Evolutionary conservation across 768 basidiomycete species (phyloP).

Genomic region (Phaffia australis): DNA sequence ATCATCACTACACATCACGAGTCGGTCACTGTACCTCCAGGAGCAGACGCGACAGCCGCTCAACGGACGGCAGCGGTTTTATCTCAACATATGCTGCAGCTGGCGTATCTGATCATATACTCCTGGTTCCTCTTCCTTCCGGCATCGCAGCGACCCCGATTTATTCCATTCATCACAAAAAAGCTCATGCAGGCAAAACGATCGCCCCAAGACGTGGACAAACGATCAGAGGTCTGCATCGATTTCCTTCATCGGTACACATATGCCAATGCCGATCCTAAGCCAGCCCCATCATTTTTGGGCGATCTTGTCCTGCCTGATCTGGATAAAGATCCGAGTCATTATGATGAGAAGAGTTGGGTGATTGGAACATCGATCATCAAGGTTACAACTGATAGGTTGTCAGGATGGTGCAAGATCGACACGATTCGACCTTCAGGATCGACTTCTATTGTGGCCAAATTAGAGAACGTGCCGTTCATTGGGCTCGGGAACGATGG

Average conservation of each 20-base stretch:
- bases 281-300: conserved; percentile 67
- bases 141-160: conserved; percentile 63
- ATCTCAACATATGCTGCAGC: conserved; percentile 77
- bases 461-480: conserved; percentile 78
- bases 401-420: conserved; percentile 81
- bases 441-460: conserved; percentile 68
- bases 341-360: conserved; percentile 60
- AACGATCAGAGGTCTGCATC: conserved; percentile 88
- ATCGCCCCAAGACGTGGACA: conserved; percentile 61
- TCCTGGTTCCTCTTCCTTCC: conserved; percentile 87
- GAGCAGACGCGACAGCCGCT: conserved; percentile 33
- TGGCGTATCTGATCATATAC: conserved; percentile 84
- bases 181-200: conserved; percentile 80
- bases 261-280: conserved; percentile 84
- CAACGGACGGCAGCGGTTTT: conserved; percentile 48
- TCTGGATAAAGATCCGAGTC: conserved; percentile 30
- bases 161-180: conserved; percentile 74
- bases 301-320: conserved; percentile 63
- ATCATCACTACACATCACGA: conserved; percentile 76
- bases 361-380: conserved; percentile 70
- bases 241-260: conserved; percentile 95
- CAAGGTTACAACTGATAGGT: conserved; percentile 61
- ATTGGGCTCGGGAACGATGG: conserved; percentile 73
- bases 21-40: conserved; percentile 44
- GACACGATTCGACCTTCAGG: conserved; percentile 78